Evolutionary conservation across 106 monocot species (phyloP), one percentile per base, ranked within the genome.

Genomic region (Amphibolis antarctica): DNA sequence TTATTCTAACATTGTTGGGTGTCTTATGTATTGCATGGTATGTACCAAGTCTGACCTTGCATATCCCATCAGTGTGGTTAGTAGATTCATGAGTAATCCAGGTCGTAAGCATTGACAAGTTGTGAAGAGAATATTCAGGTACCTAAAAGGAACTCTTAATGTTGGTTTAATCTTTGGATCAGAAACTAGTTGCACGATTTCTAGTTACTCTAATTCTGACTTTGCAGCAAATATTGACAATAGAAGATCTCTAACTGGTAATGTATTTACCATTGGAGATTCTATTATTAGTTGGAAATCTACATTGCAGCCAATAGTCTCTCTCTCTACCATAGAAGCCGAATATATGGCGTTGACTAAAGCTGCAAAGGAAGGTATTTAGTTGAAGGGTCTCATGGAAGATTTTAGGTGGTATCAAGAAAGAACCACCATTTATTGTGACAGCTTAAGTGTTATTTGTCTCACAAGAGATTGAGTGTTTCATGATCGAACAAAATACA

Each of bases 61-160:
- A 12, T 47, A 19, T 66, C 48, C 31, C 0, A 23, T 53, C 10
- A 11, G 30, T 29, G 29, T 66, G 11, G 52, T 53, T 24, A 66
- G 21, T 44, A 66, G 28, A 26, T 51, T 66, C 20, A 15, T 66
- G n/a, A 17, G 48, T 18, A 66, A 66, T 44, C 54, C 42, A 12
- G 46, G 55, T 10, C 10, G 19, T 14, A 15, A 44, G 1, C 51
- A 67, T 14, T 67, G 5, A 23, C 12, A 67, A 17, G 42, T 22
- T 20, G 55, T 67, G 21, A 67, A 55, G n/a, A 54, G 54, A 29
- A 67, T 67, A n/a, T 43, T 67, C n/a, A 53, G 55, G 10, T 67
- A 67, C 12, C 23, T 67, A 1, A 21, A 28, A 51, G 50, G 50
- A 10, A 65, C 65, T 1, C 18, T 18, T 11, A 12, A 59, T 1